Evolutionary conservation across 208 protist species (phyloP).

Genomic region (Leishmania aethiopica): DNA sequence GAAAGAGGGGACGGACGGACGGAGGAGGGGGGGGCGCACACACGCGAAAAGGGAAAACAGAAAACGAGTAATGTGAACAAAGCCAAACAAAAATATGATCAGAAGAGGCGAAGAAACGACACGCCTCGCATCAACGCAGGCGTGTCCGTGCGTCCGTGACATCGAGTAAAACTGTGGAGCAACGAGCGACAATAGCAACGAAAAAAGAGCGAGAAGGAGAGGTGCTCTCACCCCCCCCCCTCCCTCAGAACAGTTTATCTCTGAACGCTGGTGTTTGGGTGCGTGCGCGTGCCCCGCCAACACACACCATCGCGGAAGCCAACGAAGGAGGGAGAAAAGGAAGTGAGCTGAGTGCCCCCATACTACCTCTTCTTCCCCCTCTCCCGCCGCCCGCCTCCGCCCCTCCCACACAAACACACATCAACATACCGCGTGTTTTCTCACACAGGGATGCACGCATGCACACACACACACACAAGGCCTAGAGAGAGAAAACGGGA

Average conservation of each 20-base stretch:
- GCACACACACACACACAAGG: neutral
- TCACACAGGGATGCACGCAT: neutral
- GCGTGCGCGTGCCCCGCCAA: neutral
- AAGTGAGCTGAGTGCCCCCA: neutral
- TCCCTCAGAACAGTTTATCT: neutral
- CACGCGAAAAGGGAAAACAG: neutral
- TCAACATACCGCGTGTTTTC: neutral
- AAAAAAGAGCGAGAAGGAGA: neutral
- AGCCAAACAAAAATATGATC: neutral
- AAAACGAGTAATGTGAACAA: constrained; percentile 1
- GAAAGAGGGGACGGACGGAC: too few species aligned
- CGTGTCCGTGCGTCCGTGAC: neutral
- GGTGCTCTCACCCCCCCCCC: neutral
- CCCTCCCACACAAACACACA: neutral
- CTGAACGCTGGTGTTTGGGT: neutral
- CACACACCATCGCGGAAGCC: neutral
- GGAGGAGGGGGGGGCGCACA: neutral
- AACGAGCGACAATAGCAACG: neutral
- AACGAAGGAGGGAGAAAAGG: neutral
- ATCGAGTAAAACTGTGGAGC: neutral
- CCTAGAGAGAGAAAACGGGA: neutral
- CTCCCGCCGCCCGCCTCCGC: neutral
- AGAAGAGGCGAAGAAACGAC: neutral
- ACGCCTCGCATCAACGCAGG: neutral
- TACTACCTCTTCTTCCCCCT: neutral